Percentiles rank a stretch among this genome's conserved stretches.
phyloP scores from a whole-genome alignment of 805 yeast species.

The Hanseniaspora occidentalis region DNA sequence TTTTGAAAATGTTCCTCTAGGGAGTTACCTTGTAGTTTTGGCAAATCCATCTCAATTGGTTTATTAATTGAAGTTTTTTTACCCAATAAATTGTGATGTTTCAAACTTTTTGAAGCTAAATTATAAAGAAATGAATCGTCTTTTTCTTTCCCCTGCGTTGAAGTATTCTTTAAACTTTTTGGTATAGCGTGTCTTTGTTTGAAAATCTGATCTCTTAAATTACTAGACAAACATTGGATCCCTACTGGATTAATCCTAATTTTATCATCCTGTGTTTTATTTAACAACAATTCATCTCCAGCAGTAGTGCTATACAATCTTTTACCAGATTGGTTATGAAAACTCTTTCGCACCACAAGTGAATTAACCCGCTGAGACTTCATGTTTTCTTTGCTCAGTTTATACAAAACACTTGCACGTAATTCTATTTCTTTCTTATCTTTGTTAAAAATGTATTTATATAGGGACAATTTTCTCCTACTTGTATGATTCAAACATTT shows the following conservation, averaged over 20 bases:
- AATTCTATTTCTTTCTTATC: too few species aligned
- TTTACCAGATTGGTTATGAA: neutral
- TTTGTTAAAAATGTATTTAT: too few species aligned
- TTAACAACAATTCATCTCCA: too few species aligned
- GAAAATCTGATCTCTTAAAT: conserved; percentile 50
- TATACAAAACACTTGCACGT: too few species aligned
- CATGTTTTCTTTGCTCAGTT: too few species aligned
- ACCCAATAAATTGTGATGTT: conserved; percentile 55
- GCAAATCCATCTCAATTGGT: conserved; percentile 52
- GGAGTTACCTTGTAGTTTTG: conserved; percentile 56
- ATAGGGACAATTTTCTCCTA: too few species aligned
- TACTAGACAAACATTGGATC: conserved; percentile 57
- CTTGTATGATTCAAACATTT: too few species aligned
- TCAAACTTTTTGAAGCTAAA: conserved; percentile 49
- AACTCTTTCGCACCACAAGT: neutral
- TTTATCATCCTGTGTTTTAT: neutral
- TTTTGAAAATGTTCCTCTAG: conserved; percentile 78
- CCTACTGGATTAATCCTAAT: conserved; percentile 58
- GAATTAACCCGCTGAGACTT: too few species aligned
- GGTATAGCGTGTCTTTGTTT: conserved; percentile 6
- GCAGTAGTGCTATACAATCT: too few species aligned
- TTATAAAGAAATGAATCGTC: conserved; percentile 11
- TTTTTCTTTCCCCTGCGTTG: conserved; percentile 24
- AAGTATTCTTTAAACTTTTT: conserved; percentile 13
- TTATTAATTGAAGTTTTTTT: conserved; percentile 51